Evolutionary conservation across 805 yeast species (phyloP), one percentile per base, ranked within the genome.

Genomic region (Peterozyma xylosa): DNA sequence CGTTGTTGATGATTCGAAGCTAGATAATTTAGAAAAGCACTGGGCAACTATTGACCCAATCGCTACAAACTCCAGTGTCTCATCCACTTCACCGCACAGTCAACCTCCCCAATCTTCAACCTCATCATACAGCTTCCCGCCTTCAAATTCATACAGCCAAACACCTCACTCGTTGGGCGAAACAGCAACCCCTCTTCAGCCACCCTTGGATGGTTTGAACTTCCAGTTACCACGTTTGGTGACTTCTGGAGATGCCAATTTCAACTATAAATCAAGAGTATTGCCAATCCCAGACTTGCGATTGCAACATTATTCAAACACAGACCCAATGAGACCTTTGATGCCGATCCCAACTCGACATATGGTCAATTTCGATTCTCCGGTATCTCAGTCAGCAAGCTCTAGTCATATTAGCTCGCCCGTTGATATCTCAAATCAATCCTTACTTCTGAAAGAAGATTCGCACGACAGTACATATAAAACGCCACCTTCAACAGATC

Each of bases 11-110:
- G 63, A 62, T 41, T 53, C 53, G 14, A 56, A 51, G 35, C 48
- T 60, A 32, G 50, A 42, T 30, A 54, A 52, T 29, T 45, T 61
- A 14, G 56, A 59, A 5, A 59, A 54, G 46, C 60, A 57, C 38
- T 61, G 66, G 66, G 51, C 56, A 17, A 52, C 63, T 5, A 57
- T 61, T 13, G 66, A 61, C 42, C 66, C 66, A 2, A 14, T 39
- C 9, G 48, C 45, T 21, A 42, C 38, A 5, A 33, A 17, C 5
- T 13, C 14, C 9, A 13, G 13, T 5, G 13, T 4, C 15, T 11
- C 34, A 4, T 32, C 34, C 15, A 32, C 5, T 5, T 13, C 14
- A 9, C 5, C 13, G 15, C 34, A 32, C 13, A 13, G 14, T 13
- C 34, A 32, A 9, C 34, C 34, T 13, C 5, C 9, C 13, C 13